Percentiles rank a stretch among this genome's conserved stretches.
These are phyloP conservation scores for Exophiala xenobiotica DNA, from an alignment of 2,329 filamentous ascomycete species.

Conservation along the genomic window DNA sequence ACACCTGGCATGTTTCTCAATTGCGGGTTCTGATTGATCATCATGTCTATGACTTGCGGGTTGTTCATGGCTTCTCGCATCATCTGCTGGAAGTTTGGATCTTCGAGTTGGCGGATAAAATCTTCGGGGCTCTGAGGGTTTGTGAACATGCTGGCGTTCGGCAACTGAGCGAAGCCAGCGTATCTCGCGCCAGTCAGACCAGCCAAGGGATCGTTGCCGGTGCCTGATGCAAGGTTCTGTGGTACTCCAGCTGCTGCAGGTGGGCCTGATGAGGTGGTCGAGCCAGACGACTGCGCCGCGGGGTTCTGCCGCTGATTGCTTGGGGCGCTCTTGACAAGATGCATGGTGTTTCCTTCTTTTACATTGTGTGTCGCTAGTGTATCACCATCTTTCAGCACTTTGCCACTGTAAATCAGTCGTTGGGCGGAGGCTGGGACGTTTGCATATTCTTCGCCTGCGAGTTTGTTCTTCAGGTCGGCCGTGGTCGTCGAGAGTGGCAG, in stretches of 20 bases:
- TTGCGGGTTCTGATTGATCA: constrained; percentile 89
- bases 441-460: constrained; percentile 77
- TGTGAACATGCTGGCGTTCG: constrained; percentile 87
- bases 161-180: constrained; percentile 86
- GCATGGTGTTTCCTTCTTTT: constrained; percentile 91
- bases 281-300: constrained; percentile 48
- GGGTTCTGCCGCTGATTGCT: constrained; percentile 70
- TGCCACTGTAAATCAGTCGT: constrained; percentile 94
- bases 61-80: constrained; percentile 97
- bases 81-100: constrained; percentile 79
- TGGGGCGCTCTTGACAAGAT: constrained; percentile 92
- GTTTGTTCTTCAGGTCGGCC: constrained; percentile 83
- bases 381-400: constrained; percentile 94
- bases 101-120: constrained; percentile 79
- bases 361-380: constrained; percentile 85
- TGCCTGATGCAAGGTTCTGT: constrained; percentile 49
- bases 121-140: constrained; percentile 80
- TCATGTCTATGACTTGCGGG: constrained; percentile 89
- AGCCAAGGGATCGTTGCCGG: constrained; percentile 82
- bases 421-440: constrained; percentile 85
- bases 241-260: constrained; percentile 41
- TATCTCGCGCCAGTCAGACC: constrained; percentile 90
- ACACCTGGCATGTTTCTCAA: constrained; percentile 71
- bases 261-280: constrained; percentile 32
- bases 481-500: constrained; percentile 75